These are phyloP conservation scores for Fusarium sp. DNA, from an alignment of 2,329 filamentous ascomycete genomes.

Conservation along the genomic window DNA sequence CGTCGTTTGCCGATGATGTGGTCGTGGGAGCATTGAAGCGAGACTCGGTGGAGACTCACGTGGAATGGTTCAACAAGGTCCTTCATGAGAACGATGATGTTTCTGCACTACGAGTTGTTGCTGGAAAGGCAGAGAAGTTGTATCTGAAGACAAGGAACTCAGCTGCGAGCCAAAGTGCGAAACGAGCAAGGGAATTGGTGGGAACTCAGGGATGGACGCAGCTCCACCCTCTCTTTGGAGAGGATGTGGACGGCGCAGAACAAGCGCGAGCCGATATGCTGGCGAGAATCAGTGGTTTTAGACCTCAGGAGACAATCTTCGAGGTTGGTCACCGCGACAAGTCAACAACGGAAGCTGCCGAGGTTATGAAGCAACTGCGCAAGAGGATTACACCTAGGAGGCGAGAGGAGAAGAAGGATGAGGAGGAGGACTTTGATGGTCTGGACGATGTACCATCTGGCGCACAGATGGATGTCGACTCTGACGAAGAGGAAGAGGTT, in stretches of 20 bases:
- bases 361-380: slow-evolving; percentile 76
- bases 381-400: slow-evolving; percentile 70
- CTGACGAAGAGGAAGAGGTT: slow-evolving; percentile 38
- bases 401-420: slow-evolving; percentile 53
- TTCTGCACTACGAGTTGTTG: slow-evolving; percentile 71
- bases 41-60: slow-evolving; percentile 74
- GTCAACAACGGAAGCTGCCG: slow-evolving; percentile 69
- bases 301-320: slow-evolving; percentile 94
- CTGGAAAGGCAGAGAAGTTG: slow-evolving; percentile 87
- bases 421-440: slow-evolving; percentile 50
- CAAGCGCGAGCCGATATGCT: slow-evolving; percentile 84
- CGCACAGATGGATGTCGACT: slow-evolving; percentile 47
- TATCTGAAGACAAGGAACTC: slow-evolving; percentile 90
- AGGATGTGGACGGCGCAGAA: slow-evolving; percentile 70
- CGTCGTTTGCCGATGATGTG: slow-evolving; percentile 82
- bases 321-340: slow-evolving; percentile 82
- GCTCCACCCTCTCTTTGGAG: slow-evolving; percentile 81
- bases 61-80: slow-evolving; percentile 84
- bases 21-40: slow-evolving; percentile 79
- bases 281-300: slow-evolving; percentile 84
- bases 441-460: slow-evolving; percentile 45
- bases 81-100: slow-evolving; percentile 80
- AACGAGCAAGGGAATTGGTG: slow-evolving; percentile 80
- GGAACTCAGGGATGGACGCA: slow-evolving; percentile 73
- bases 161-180: slow-evolving; percentile 88